Evolutionary conservation across 2,329 filamentous ascomycete genomes (phyloP), one percentile per base, ranked within the genome.

Genomic region (Fusarium solani-melongenae): DNA sequence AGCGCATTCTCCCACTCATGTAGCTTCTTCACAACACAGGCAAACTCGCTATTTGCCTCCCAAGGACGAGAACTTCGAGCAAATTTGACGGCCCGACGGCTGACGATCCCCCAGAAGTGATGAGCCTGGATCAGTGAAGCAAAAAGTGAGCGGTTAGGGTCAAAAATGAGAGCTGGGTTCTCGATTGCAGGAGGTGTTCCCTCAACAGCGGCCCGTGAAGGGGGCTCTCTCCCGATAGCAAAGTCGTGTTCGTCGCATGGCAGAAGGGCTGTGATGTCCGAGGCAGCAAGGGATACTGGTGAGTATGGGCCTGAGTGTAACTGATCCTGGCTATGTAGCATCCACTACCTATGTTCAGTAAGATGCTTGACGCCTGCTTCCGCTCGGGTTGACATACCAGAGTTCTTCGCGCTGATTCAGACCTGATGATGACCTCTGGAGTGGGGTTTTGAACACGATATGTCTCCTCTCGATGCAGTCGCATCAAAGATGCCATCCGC

Each of bases 261-360:
- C 1, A 90, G 83, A 24, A 89, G 81, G 2, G 88, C 82, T 0
- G 87, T 89, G 49, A 90, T 90, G 67, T 90, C 88, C 36, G 83
- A 83, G 5, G 87, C 85, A 6, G 84, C 83, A 5, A 90, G 81
- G 0, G 87, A 86, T 3, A 88, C 83, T 4, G 88, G 87, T 12
- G 86, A 87, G 33, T 82, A 81, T 4, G 87, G 86, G 0, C 87
- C 86, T 1, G 87, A 88, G 69, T 89, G 87, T 27, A 90, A 81
- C 71, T 88, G 89, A 69, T 90, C 88, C 74, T 90, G 88, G 71
- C 85, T 89, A 75, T 90, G 86, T 36, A 90, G 76, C 87, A 90
- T 89, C 88, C 88, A 90, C 87, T 89, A 33, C 22, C 27, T 61
- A 17, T 55, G 29, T 41, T 72, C 44, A 71, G 58, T 59, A 56